Conservation (phyloP, 345 rosid genomes). For the Citrus inodora region DNA sequence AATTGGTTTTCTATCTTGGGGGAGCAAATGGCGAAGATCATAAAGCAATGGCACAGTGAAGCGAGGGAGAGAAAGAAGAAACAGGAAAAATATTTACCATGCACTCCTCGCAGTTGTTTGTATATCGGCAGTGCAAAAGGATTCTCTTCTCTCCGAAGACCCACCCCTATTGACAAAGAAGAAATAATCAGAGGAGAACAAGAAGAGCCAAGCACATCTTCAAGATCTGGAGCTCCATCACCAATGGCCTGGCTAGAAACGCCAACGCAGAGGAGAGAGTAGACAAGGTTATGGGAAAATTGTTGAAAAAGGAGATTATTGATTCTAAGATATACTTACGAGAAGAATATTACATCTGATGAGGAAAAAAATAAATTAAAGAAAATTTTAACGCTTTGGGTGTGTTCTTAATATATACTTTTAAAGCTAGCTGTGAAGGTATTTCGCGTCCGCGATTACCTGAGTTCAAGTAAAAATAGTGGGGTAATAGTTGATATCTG, state of each 20-base stretch:
- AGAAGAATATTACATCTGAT: too few species aligned
- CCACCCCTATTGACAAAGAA: neutral
- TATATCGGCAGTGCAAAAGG: neutral
- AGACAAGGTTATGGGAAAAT: neutral
- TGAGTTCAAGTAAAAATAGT: too few species aligned
- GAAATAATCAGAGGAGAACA: conserved; percentile 6
- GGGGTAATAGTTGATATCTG: too few species aligned
- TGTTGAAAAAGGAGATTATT: too few species aligned
- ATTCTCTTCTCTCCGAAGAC: neutral
- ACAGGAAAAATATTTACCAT: neutral
- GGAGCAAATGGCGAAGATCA: conserved; percentile 23
- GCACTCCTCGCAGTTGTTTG: neutral
- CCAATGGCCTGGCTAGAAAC: neutral
- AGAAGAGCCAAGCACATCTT: conserved; percentile 1
- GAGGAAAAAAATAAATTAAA: too few species aligned
- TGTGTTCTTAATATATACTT: too few species aligned
- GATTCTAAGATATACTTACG: too few species aligned
- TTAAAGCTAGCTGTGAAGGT: too few species aligned
- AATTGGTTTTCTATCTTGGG: neutral
- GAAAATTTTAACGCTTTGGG: too few species aligned
- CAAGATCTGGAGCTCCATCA: neutral
- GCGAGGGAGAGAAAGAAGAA: conserved; percentile 36
- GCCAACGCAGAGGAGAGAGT: neutral
- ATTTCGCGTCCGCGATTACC: too few species aligned
- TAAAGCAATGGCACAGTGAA: conserved; percentile 32